Conservation (phyloP, 352 stramenopile genomes). For the Pythium grandisporangium region DNA sequence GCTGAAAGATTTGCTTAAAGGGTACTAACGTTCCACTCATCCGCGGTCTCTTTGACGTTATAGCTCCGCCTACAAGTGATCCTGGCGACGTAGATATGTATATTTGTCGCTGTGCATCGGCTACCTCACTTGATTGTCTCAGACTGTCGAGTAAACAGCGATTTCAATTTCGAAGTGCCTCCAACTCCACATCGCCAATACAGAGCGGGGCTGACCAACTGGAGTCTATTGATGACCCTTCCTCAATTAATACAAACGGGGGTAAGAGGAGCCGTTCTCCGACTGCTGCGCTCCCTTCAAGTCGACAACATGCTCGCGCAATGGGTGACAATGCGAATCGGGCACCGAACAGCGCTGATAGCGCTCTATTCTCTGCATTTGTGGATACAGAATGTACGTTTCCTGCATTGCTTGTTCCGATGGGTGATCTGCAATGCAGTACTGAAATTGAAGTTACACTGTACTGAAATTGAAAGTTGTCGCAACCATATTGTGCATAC, state of each 20-base stretch:
- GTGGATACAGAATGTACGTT: constrained; percentile 56
- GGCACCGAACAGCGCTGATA: constrained; percentile 12
- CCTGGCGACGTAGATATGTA: constrained; percentile 51
- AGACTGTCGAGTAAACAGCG: constrained; percentile 33
- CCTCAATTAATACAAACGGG: too few species aligned
- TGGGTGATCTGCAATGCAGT: constrained; percentile 1
- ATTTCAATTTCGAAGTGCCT: constrained; percentile 55
- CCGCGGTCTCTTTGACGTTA: too few species aligned
- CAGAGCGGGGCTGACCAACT: constrained; percentile 1
- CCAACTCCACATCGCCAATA: constrained; percentile 20
- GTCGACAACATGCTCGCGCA: too few species aligned
- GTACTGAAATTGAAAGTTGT: too few species aligned
- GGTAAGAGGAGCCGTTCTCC: too few species aligned
- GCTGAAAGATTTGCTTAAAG: too few species aligned
- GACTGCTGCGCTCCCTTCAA: too few species aligned
- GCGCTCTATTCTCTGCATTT: constrained; percentile 47
- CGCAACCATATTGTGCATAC: too few species aligned
- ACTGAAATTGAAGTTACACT: not conserved
- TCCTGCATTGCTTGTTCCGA: not conserved
- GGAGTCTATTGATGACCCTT: not conserved
- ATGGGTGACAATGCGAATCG: too few species aligned
- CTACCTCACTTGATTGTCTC: constrained; percentile 10
- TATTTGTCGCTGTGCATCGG: constrained; percentile 25
- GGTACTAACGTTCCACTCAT: too few species aligned
- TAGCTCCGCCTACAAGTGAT: constrained; percentile 32